Evolutionary conservation across 139 green algal genomes (phyloP), one percentile per base, ranked within the genome.

Genomic region (Astrephomene gubernaculifera): DNA sequence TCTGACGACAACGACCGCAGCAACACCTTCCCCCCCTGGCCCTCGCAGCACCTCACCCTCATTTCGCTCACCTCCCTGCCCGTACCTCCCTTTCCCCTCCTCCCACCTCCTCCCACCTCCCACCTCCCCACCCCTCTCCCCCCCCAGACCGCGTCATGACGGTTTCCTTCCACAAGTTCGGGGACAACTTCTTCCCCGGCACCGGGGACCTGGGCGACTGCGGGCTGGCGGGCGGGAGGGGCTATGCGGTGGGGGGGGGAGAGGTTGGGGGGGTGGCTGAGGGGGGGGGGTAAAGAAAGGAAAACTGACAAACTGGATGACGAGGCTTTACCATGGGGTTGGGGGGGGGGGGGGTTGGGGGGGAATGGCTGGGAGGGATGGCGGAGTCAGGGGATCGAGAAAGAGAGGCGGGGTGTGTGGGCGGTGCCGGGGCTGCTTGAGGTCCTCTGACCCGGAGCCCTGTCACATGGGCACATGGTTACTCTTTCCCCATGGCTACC

Each of bases 121-220:
- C n/a, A 8, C 61, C 61, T 39, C 29, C 61, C 61, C n/a, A 8
- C 6, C 29, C n/a, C 3, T 29, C 5, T 54, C 39, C 9, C 22
- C 69, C 69, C 3, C 24, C 83, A 88, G 86, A 90, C 75, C 88
- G 91, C 4, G 90, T 93, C 27, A 87, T 99, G 96, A 98, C 94
- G 38, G 93, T 98, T 24, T 97, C 92, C 57, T 98, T 99, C 88
- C 97, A 99, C 90, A 97, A 98, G 85, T 96, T 97, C 76, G 96
- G 88, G 41, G 90, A 89, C 4, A 80, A 90, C 68, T 99, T 98
- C 90, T 99, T 99, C 88, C 97, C 97, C 0, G 97, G 97, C 45
- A 99, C 97, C 0, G 97, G 97, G 12, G 91, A 95, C 79, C 39
- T 98, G 7, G 83, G 79, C 19, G 96, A 98, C 74, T 86, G 97